These are phyloP conservation scores for Colletotrichum spinosum DNA, from an alignment of 2,329 filamentous ascomycete genomes.

Conservation along the genomic window DNA sequence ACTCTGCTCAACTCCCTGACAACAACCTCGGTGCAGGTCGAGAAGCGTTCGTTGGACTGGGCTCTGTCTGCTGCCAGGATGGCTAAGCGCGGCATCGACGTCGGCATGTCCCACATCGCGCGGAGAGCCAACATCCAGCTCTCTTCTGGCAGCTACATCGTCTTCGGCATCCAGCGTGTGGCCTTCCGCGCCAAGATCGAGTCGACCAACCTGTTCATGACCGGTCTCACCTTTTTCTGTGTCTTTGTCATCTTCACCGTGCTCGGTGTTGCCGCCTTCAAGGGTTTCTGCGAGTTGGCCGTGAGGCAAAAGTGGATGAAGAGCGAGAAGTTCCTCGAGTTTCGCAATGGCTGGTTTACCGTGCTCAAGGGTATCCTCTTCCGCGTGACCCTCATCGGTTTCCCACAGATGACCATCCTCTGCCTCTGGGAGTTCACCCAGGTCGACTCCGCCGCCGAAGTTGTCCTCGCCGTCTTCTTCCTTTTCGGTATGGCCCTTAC, in stretches of 20 bases:
- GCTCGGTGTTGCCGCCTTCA: slow-evolving; percentile 80
- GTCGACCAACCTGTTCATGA: slow-evolving; percentile 92
- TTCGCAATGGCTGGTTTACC: slow-evolving; percentile 93
- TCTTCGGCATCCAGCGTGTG: slow-evolving; percentile 89
- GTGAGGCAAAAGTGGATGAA: slow-evolving; percentile 83
- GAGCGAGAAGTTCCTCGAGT: slow-evolving; percentile 88
- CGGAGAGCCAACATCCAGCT: slow-evolving; percentile 68
- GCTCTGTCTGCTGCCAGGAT: slow-evolving; percentile 47
- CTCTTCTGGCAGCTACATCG: slow-evolving; percentile 67
- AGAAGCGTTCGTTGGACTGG: slow-evolving; percentile 67
- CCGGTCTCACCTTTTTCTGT: slow-evolving; percentile 88
- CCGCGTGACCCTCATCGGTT: slow-evolving; percentile 89
- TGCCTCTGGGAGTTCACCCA: slow-evolving; percentile 94
- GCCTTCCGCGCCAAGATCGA: slow-evolving; percentile 89
- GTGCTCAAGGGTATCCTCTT: slow-evolving; percentile 95
- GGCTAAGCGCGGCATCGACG: slow-evolving; percentile 59
- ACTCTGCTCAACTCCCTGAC: slow-evolving; percentile 80
- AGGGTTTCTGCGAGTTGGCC: slow-evolving; percentile 81
- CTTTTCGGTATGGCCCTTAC: slow-evolving; percentile 83
- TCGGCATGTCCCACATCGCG: slow-evolving; percentile 47
- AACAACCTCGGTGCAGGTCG: slow-evolving; percentile 84
- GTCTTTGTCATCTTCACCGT: slow-evolving; percentile 83
- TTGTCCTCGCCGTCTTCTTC: slow-evolving; percentile 90
- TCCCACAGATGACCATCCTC: slow-evolving; percentile 89
- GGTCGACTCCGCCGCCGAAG: slow-evolving; percentile 84